Evolutionary conservation across 352 stramenopile species (phyloP), one percentile per base, ranked within the genome.

Genomic region (Phytophthora nicotianae): DNA sequence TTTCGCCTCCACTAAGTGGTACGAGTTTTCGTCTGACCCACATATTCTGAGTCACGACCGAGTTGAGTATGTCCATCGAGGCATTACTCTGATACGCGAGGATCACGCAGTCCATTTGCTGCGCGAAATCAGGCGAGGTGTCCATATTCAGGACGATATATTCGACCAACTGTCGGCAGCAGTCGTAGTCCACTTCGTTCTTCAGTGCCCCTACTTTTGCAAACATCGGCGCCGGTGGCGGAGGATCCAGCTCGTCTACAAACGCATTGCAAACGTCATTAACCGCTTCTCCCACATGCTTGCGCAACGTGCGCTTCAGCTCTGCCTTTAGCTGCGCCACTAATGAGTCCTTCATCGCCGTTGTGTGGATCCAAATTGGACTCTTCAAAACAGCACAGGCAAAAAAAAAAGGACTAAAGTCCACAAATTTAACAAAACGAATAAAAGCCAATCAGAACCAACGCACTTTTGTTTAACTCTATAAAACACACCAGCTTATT

Each of bases 91-190:
- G 77, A 50, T 65, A 87, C 6, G 77, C 77, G 17, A 86, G 68
- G 35, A 89, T 86, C 35, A 89, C 71, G 38, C 79, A 74, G 43
- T 86, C 77, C 79, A 89, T 89, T 51, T 89, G 77, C 58, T 81
- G 56, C 14, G 53, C 56, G 51, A 89, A 89, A 24, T 72, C 69
- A 16, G 61, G 62, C 37, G 77, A 83, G 29, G 77, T 89, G 37
- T 63, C 62, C 77, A 89, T 86, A 58, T 87, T 80, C 2, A 33
- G 58, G 3, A 47, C 49, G 49, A 87, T 87, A 52, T 84, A 87
- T 40, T 57, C n/a, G 21, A 86, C 75, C 49, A 89, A 53, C 19
- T 58, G 72, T 41, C 70, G 58, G 62, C 77, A 89, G 68, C 73
- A 84, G 7, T 89, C 73, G 35, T 59, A 63, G 29, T 68, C 46